Conservation (phyloP, 2,329 filamentous ascomycete genomes). For the Curvularia lunata region DNA sequence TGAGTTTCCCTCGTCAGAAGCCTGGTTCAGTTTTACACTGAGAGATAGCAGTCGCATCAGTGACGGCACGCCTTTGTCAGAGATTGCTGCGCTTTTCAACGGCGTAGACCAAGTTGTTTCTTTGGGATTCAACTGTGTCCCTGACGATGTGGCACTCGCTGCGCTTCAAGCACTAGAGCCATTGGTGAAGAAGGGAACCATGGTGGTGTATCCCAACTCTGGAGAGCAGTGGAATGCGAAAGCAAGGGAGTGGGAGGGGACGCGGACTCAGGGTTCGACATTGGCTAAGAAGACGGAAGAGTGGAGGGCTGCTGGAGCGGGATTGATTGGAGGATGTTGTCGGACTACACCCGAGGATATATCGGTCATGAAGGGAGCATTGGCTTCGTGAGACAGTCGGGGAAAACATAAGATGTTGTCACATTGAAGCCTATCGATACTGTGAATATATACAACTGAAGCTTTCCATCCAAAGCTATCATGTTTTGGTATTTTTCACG, state of each 20-base stretch:
- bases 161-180: slow-evolving; percentile 43
- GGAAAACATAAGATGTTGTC: not conserved
- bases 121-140: slow-evolving; percentile 56
- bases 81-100: slow-evolving; percentile 43
- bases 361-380: slow-evolving; percentile 37
- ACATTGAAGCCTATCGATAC: not conserved
- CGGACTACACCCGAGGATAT: slow-evolving; percentile 54
- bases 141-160: slow-evolving; percentile 41
- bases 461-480: not conserved
- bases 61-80: slow-evolving; percentile 51
- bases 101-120: slow-evolving; percentile 46
- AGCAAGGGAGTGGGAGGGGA: slow-evolving; percentile 46
- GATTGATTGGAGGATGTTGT: slow-evolving; percentile 57
- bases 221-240: slow-evolving; percentile 56
- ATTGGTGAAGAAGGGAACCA: slow-evolving; percentile 39
- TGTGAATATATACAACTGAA: not conserved
- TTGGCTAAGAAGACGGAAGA: slow-evolving; percentile 41
- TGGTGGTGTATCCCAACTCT: slow-evolving; percentile 56
- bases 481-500: not conserved
- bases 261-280: slow-evolving; percentile 27
- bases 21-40: slow-evolving; percentile 54
- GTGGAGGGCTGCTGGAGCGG: slow-evolving; percentile 49
- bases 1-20: slow-evolving; percentile 48
- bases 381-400: slow-evolving; percentile 15
- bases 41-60: slow-evolving; percentile 45